Base-by-base conservation (phyloP, 1,284 basidiomycete genomes). In the Moesziomyces globuligerus region DNA sequence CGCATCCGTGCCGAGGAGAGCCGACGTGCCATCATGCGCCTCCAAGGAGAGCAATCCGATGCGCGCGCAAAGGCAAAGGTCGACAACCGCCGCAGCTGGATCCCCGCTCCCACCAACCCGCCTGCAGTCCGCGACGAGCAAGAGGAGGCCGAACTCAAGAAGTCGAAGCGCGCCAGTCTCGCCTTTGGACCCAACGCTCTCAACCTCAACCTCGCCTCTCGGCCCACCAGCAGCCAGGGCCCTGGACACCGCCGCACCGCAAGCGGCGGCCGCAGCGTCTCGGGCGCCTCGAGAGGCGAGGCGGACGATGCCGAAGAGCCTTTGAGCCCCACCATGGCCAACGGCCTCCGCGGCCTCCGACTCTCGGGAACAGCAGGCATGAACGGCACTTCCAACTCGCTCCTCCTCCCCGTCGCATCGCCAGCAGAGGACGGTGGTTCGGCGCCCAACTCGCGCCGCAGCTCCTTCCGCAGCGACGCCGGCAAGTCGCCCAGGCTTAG, bases 11-110 rank as follows among this genome's bases (percentile, higher is more conserved):
- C 72, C 24, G 78, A 80, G 36, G 78, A 80, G 45, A 71, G 69
- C 37, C 58, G 78, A 10, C 61, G 76, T 4, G 78, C 78, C 34
- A 78, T 80, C 61, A 80, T 80, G 78, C 51, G 76, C 8, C 62
- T 80, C 6, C 76, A 78, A 40, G 66, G 67, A 28, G 66, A 75
- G 37, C 76, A 78, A 47, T 61, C 65, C 18, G 62, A 71, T 32
- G 68, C 62, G 10, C 47, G 69, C 11, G 61, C 75, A 17, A 74
- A 74, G 25, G 72, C 71, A 13, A 76, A 75, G 44, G 53, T 46
- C 3, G 70, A 73, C 37, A 67, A 75, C 23, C 59, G 68, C 10
- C 49, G 76, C 23, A 67, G 62, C 41, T 75, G 73, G 69, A 36
- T 60, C 18, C 59, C 70, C 3, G 48, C 61, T 24, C 48, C 66